Evolutionary conservation across 1,139 yeast species (phyloP).

Genomic region (Geotrichum europaeum): DNA sequence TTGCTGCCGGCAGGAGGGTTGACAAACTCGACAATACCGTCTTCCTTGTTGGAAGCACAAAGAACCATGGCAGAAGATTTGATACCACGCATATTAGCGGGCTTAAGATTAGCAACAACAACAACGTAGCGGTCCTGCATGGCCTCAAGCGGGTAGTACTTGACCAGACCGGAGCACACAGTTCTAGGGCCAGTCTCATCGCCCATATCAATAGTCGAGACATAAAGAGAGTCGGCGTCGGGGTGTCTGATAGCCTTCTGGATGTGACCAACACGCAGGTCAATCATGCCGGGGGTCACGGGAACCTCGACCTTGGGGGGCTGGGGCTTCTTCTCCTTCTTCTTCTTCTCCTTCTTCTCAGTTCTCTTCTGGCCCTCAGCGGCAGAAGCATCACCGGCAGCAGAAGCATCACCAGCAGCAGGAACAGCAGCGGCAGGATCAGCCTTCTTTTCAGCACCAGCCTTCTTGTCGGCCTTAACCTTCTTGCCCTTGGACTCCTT

Average conservation of each 20-base stretch:
- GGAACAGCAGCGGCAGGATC: slow-evolving; percentile 10
- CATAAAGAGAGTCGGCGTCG: slow-evolving; percentile 93
- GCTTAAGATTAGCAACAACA: slow-evolving; percentile 82
- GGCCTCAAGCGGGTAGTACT: slow-evolving; percentile 67
- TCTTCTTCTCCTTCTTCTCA: slow-evolving; percentile 52
- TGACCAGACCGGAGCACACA: slow-evolving; percentile 91
- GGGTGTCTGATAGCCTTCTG: slow-evolving; percentile 97
- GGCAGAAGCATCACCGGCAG: slow-evolving; percentile 25
- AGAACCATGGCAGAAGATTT: slow-evolving; percentile 95
- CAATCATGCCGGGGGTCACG: slow-evolving; percentile 78
- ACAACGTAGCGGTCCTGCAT: slow-evolving; percentile 80
- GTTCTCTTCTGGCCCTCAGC: slow-evolving; percentile 34
- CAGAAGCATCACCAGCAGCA: slow-evolving; percentile 18
- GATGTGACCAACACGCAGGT: slow-evolving; percentile 92
- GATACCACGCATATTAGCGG: slow-evolving; percentile 90
- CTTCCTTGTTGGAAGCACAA: slow-evolving; percentile 64
- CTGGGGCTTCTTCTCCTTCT: slow-evolving; percentile 40
- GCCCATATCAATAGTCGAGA: slow-evolving; percentile 94
- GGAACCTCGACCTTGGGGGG: slow-evolving; percentile 51
- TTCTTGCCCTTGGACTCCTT: slow-evolving; percentile 34
- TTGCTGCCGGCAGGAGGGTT: slow-evolving; percentile 92
- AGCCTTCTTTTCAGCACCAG: slow-evolving; percentile 11
- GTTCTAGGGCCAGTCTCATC: slow-evolving; percentile 96
- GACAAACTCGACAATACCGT: slow-evolving; percentile 69
- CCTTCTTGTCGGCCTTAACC: slow-evolving; percentile 42